Evolutionary conservation across 352 stramenopile species (phyloP).

Genomic region (Pythium aquatile): DNA sequence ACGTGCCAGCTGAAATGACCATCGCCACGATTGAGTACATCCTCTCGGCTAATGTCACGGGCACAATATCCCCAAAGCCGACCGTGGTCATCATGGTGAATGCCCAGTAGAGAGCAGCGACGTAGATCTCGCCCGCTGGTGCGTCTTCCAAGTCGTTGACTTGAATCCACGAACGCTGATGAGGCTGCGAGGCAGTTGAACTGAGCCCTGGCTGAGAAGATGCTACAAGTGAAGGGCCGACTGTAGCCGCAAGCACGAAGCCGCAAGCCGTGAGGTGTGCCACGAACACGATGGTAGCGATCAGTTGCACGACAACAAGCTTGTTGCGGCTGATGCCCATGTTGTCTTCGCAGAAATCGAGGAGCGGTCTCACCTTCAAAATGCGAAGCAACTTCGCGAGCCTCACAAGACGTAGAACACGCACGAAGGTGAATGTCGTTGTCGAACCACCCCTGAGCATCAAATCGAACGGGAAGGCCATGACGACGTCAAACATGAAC

Average conservation of each 20-base stretch:
- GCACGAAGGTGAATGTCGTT: slow-evolving; percentile 25
- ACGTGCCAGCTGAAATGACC: slow-evolving; percentile 64
- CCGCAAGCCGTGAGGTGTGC: slow-evolving; percentile 31
- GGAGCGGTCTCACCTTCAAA: slow-evolving; percentile 17
- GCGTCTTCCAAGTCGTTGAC: slow-evolving; percentile 15
- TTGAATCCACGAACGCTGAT: slow-evolving; percentile 21
- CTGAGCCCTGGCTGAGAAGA: slow-evolving; percentile 1
- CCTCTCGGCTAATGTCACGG: slow-evolving; percentile 32
- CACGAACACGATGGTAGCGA: slow-evolving; percentile 25
- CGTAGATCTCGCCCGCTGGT: slow-evolving; percentile 37
- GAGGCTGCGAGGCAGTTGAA: neutral
- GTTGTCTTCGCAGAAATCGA: slow-evolving; percentile 32
- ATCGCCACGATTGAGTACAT: slow-evolving; percentile 64
- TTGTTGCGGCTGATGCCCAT: slow-evolving; percentile 30
- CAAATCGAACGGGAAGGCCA: slow-evolving; percentile 27
- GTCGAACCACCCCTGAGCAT: slow-evolving; percentile 4
- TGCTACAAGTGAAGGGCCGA: slow-evolving; percentile 7
- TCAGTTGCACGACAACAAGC: slow-evolving; percentile 26
- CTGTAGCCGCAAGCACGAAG: slow-evolving; percentile 25
- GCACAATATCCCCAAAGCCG: slow-evolving; percentile 68
- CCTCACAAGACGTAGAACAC: slow-evolving; percentile 18
- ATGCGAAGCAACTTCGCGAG: slow-evolving; percentile 25
- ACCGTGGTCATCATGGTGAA: slow-evolving; percentile 79
- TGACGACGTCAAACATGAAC: slow-evolving; percentile 24
- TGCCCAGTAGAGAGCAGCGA: slow-evolving; percentile 64